phyloP scores from a whole-genome alignment of 2,329 filamentous ascomycete genomes.

The Venturia effusa region DNA sequence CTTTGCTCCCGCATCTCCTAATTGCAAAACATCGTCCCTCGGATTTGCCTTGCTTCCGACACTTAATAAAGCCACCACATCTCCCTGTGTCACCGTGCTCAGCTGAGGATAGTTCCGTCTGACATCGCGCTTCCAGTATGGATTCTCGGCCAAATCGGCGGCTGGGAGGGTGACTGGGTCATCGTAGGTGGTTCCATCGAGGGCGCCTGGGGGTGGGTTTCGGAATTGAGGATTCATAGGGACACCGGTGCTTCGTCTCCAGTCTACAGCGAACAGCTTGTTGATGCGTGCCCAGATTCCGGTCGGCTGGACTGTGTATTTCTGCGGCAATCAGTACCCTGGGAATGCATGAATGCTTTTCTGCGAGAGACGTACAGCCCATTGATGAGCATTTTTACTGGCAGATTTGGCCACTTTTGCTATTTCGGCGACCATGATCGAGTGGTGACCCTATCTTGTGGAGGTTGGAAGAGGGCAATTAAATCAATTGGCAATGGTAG shows the following conservation, averaged over 20 bases:
- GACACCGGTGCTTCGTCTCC: constrained; percentile 80
- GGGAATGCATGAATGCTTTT: background rate
- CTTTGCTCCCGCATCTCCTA: constrained; percentile 62
- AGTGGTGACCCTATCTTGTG: background rate
- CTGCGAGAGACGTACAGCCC: background rate
- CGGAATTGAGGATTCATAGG: constrained; percentile 90
- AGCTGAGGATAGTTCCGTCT: constrained; percentile 73
- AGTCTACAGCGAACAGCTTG: constrained; percentile 66
- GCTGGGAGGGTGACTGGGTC: constrained; percentile 79
- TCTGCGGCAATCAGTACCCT: constrained; percentile 45
- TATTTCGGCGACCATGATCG: constrained; percentile 4
- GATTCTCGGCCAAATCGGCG: constrained; percentile 79
- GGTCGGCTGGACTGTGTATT: constrained; percentile 86
- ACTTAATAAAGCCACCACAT: constrained; percentile 74
- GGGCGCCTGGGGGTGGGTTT: constrained; percentile 66
- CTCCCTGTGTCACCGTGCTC: constrained; percentile 70
- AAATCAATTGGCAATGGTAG: background rate
- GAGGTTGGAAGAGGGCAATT: background rate
- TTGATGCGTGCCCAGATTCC: constrained; percentile 84
- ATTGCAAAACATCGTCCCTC: constrained; percentile 63
- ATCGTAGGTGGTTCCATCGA: constrained; percentile 61
- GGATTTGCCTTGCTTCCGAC: constrained; percentile 74
- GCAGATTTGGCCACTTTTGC: constrained; percentile 7
- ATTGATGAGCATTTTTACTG: background rate
- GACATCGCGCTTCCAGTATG: constrained; percentile 90